phyloP scores from a whole-genome alignment of 441 rosid genomes.

The Erodium moschatum region DNA sequence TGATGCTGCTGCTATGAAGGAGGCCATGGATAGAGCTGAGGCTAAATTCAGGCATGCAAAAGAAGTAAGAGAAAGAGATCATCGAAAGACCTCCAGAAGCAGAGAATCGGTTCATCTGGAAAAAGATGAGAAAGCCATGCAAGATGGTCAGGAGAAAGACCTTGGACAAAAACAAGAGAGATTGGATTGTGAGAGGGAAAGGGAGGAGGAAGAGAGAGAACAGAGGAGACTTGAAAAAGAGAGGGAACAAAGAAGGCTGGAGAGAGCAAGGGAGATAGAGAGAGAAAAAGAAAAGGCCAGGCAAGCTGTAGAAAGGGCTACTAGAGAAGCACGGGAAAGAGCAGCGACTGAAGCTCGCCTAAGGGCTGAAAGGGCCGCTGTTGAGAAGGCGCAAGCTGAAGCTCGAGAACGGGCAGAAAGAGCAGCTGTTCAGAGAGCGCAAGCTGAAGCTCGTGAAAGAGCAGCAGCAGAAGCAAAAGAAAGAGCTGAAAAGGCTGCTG shows the following conservation, averaged over 20 bases:
- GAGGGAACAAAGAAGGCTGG: constrained; percentile 25
- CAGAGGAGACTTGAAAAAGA: constrained; percentile 52
- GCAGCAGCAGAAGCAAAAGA: constrained; percentile 56
- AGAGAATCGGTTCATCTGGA: constrained; percentile 50
- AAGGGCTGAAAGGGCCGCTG: constrained; percentile 79
- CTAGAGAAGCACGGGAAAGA: constrained; percentile 95
- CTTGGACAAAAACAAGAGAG: constrained; percentile 35
- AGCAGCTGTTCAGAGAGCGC: constrained; percentile 84
- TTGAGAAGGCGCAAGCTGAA: constrained; percentile 52
- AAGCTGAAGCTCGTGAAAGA: constrained; percentile 89
- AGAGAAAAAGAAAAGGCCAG: constrained; percentile 61
- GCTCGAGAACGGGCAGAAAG: constrained; percentile 75
- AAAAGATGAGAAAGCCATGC: constrained; percentile 33
- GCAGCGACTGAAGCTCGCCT: constrained; percentile 74
- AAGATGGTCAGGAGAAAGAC: constrained; percentile 55
- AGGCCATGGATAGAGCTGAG: constrained; percentile 94
- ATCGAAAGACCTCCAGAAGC: constrained; percentile 57
- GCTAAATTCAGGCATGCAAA: constrained; percentile 77
- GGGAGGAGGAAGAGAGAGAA: constrained; percentile 59
- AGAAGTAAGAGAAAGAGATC: constrained; percentile 71
- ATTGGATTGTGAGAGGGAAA: constrained; percentile 46
- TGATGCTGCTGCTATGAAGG: constrained; percentile 75
- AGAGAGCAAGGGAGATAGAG: constrained; percentile 31
- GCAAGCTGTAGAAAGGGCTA: constrained; percentile 89
- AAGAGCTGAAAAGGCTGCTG: constrained; percentile 74